phyloP scores from a whole-genome alignment of 805 yeast species.

The Yamadazyma ubonensis region DNA sequence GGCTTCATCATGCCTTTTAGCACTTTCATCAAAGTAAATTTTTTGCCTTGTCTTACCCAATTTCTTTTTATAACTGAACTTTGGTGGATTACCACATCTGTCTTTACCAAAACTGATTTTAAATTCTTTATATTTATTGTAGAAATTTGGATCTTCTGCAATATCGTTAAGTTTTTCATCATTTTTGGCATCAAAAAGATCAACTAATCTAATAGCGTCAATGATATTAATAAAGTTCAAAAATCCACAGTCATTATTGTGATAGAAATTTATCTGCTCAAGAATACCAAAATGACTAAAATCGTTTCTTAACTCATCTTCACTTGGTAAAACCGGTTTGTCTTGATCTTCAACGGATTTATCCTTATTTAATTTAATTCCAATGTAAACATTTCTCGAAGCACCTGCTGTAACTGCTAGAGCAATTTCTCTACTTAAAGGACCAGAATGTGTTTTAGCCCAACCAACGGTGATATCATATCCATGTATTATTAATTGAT shows the following conservation, averaged over 20 bases:
- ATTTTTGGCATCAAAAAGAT: constrained; percentile 45
- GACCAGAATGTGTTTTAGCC: constrained; percentile 68
- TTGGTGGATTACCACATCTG: constrained; percentile 76
- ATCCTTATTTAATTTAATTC: constrained; percentile 42
- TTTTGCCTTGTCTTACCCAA: constrained; percentile 30
- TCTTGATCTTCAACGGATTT: constrained; percentile 11
- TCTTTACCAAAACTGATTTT: constrained; percentile 74
- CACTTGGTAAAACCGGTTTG: constrained; percentile 33
- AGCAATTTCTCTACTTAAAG: constrained; percentile 52
- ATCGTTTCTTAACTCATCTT: constrained; percentile 53
- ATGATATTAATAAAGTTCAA: constrained; percentile 64
- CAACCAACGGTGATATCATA: constrained; percentile 65
- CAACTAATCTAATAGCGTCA: constrained; percentile 64
- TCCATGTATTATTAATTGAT: constrained; percentile 61
- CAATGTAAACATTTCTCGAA: constrained; percentile 73
- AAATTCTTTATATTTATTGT: constrained; percentile 49
- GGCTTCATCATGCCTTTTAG: constrained; percentile 17
- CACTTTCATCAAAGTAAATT: constrained; percentile 24
- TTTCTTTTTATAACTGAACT: constrained; percentile 46
- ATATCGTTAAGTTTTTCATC: constrained; percentile 34
- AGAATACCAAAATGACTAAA: constrained; percentile 65
- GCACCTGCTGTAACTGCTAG: constrained; percentile 73
- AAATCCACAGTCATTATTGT: constrained; percentile 71
- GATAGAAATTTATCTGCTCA: constrained; percentile 74
- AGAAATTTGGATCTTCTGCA: constrained; percentile 30